Evolutionary conservation across 371 early-diverging fungal species (phyloP), one percentile per base, ranked within the genome.

Genomic region (Homolaphlyctis polyrhiza): DNA sequence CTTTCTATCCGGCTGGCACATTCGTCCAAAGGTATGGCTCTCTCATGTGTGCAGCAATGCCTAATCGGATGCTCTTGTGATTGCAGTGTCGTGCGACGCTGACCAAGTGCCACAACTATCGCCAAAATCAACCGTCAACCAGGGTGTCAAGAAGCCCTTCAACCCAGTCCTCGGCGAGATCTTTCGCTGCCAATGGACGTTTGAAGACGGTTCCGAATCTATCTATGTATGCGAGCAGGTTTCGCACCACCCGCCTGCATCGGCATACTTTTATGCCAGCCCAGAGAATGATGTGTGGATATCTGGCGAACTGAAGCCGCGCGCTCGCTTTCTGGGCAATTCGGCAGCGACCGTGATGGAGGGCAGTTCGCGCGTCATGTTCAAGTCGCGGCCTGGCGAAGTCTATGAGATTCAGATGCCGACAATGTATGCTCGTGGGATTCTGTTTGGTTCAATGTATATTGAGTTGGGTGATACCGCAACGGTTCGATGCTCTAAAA

Each of bases 111-210:
- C n/a, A n/a, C n/a, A n/a, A n/a, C n/a, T n/a, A n/a, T n/a, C n/a
- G n/a, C n/a, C n/a, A n/a, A n/a, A n/a, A n/a, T n/a, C n/a, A n/a
- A n/a, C n/a, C n/a, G n/a, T n/a, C n/a, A n/a, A n/a, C 23, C 21
- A 92, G 91, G 97, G 98, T 35, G 97, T 96, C 16, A 93, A 93
- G 75, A 97, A 97, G 70, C 98, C 98, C 3, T 97, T 93, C 74
- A 97, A 97, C 66, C 97, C 98, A 27, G 90, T 95, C 25, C 82
- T 97, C 30, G 97, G 96, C 18, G 98, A 97, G 75, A 84, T 90
- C 27, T 96, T 95, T 73, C 89, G 94, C 33, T 89, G 92, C 63
- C 69, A 75, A 57, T 96, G 87, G 81, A 69, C 73, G 29, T 88
- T 88, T 62, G 73, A 79, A 16, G 91, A 94, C 71, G 82, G 81